Conservation (phyloP, 2,329 filamentous ascomycete genomes). For the Neopestalotiopsis sp. region DNA sequence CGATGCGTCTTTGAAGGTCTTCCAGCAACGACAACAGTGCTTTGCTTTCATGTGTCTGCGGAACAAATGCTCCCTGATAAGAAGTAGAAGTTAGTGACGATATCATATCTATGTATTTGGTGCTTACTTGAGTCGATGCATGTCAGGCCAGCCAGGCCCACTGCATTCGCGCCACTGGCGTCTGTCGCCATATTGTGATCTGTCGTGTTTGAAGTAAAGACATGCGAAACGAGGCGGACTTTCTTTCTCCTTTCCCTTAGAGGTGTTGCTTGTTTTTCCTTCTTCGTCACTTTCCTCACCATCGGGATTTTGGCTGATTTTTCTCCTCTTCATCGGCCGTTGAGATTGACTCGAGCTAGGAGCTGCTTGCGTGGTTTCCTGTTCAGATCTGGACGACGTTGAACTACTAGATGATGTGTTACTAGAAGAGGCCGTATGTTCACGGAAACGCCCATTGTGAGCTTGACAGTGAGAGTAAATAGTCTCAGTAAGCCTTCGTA, state of each 20-base stretch:
- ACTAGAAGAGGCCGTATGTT: not conserved
- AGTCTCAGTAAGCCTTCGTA: not conserved
- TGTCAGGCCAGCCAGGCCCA: not conserved
- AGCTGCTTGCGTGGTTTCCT: not conserved
- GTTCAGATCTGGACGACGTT: not conserved
- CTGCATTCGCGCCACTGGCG: not conserved
- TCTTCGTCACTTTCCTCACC: not conserved
- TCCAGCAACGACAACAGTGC: no score
- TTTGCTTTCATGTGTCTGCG: not conserved
- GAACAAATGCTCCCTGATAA: no score
- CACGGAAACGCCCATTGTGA: no score
- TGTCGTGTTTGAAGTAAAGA: not conserved
- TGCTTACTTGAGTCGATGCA: not conserved
- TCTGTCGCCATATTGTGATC: not conserved
- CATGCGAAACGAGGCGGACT: not conserved
- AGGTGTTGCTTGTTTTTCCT: not conserved
- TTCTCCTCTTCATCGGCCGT: not conserved
- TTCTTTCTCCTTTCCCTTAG: not conserved
- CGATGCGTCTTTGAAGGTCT: no score
- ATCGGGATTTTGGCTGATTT: not conserved
- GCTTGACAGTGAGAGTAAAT: not conserved
- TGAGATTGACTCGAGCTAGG: not conserved
- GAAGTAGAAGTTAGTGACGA: no score
- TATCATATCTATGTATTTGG: no score
- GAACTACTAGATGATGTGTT: not conserved